Percentiles rank a stretch among this genome's conserved stretches.
phyloP scores from a whole-genome alignment of 768 basidiomycete genomes.

The Dictyophora rubrovolvata region DNA sequence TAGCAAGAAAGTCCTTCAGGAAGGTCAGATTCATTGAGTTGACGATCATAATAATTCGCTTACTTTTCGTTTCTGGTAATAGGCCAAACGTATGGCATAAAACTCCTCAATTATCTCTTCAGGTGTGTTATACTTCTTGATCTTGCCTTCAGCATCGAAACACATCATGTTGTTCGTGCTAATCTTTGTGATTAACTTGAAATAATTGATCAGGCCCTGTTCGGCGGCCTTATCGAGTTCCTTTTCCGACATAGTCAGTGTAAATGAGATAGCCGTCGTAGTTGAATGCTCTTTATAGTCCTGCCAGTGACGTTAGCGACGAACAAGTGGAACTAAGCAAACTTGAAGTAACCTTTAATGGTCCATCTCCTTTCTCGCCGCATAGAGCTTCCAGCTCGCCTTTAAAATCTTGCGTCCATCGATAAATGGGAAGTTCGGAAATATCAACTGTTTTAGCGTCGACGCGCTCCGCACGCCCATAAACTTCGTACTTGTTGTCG shows the following conservation, averaged over 20 bases:
- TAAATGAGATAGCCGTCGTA: slow-evolving; percentile 83
- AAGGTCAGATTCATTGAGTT: slow-evolving; percentile 6
- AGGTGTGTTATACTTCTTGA: slow-evolving; percentile 81
- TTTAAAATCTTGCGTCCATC: slow-evolving; percentile 92
- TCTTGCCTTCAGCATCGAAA: slow-evolving; percentile 93
- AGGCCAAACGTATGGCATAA: slow-evolving; percentile 77
- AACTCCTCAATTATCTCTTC: slow-evolving; percentile 93
- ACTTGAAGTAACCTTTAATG: slow-evolving; percentile 58
- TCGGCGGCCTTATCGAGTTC: slow-evolving; percentile 80
- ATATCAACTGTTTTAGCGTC: slow-evolving; percentile 89
- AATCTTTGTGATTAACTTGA: slow-evolving; percentile 80
- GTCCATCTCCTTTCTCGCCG: slow-evolving; percentile 71
- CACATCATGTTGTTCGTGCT: slow-evolving; percentile 97
- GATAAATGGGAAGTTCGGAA: slow-evolving; percentile 89
- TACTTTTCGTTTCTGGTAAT: slow-evolving; percentile 95
- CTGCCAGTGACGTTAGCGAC: slow-evolving; percentile 29
- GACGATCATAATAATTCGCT: slow-evolving; percentile 9
- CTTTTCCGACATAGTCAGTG: slow-evolving; percentile 68
- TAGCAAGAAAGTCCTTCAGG: slow-evolving; percentile 69
- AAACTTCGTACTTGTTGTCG: slow-evolving; percentile 80
- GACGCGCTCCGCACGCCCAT: slow-evolving; percentile 63
- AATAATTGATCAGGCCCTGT: slow-evolving; percentile 83
- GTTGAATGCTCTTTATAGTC: slow-evolving; percentile 98
- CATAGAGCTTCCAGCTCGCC: slow-evolving; percentile 78
- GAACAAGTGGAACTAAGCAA: neutral